Evolutionary conservation across 495 filamentous ascomycete species (phyloP), one percentile per base, ranked within the genome.

Genomic region (Lasiosphaeria hispida): DNA sequence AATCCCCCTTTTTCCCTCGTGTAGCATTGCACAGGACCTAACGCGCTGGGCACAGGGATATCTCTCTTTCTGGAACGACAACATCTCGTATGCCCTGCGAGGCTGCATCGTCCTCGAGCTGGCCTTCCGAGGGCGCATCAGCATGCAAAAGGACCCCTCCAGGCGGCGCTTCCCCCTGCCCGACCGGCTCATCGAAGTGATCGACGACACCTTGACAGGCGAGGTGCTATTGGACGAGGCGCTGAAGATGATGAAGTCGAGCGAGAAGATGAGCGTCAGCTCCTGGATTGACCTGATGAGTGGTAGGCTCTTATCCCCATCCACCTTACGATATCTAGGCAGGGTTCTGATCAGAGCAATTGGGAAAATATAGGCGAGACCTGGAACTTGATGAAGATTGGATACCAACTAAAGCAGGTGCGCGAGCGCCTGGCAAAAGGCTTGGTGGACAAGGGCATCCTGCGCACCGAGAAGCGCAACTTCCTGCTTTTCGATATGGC

Each of bases 321-420:
- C 10, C 4, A 13, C 17, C 10, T n/a, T 4, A 15, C n/a, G 19
- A 8, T 19, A 30, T 30, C 2, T 30, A 30, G 23, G 23, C 23
- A 30, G 2, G 23, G 23, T 30, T 2, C 23, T 30, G 4, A 34
- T 18, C 9, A 35, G 7, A 39, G 19, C 37, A 9, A 37, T 33
- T 38, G 41, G 45, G 36, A 2, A 37, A 14, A 15, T 4, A 60
- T 66, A 98, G 94, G 94, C 63, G 94, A 98, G 76, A 98, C 94
- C 57, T 98, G 94, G 94, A 98, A 98, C 66, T 78, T 98, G 53
- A 97, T 98, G 94, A 98, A 98, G 77, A 98, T 98, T 65, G 94
- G 94, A 69, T 98, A 98, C 76, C 94, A 97, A 80, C 82, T 98
- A 59, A 98, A 98, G 74, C 94, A 98, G 80, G 94, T 98, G 50